phyloP scores from a whole-genome alignment of 768 basidiomycete genomes.

The Mrakia frigida region DNA sequence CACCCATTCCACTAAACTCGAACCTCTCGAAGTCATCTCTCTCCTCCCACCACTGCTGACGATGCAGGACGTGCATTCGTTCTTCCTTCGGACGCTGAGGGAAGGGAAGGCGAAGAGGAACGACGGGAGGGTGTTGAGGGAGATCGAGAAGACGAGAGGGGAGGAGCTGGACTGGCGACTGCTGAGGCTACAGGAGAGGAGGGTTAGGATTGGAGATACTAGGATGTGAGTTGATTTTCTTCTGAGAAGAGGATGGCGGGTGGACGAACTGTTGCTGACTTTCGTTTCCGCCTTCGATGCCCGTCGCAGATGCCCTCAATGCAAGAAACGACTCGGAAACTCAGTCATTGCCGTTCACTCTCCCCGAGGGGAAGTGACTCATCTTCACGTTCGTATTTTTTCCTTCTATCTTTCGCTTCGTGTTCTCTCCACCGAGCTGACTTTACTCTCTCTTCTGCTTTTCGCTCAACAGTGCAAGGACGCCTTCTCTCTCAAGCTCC shows the following conservation, averaged over 20 bases:
- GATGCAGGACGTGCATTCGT: slow-evolving; percentile 69
- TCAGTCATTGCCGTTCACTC: slow-evolving; percentile 91
- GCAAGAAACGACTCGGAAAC: slow-evolving; percentile 85
- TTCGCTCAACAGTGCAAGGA: slow-evolving; percentile 27
- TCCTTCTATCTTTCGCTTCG: neutral
- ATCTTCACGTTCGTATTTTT: slow-evolving; percentile 26
- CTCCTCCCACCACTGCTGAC: slow-evolving; percentile 86
- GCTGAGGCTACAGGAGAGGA: slow-evolving; percentile 68
- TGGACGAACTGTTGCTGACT: slow-evolving; percentile 2
- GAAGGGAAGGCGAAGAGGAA: slow-evolving; percentile 56
- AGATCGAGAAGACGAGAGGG: slow-evolving; percentile 66
- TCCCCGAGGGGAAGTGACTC: slow-evolving; percentile 57
- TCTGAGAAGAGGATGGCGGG: neutral
- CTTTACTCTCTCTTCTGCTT: neutral
- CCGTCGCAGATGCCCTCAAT: slow-evolving; percentile 75
- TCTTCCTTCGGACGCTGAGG: slow-evolving; percentile 65
- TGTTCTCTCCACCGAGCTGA: neutral
- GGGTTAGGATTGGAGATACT: slow-evolving; percentile 85
- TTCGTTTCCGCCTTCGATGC: slow-evolving; percentile 18
- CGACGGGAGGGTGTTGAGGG: slow-evolving; percentile 63
- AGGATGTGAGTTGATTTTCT: slow-evolving; percentile 64
- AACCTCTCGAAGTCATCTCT: slow-evolving; percentile 72
- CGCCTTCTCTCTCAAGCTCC: slow-evolving; percentile 24
- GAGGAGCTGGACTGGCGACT: slow-evolving; percentile 69
- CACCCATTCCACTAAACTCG: slow-evolving; percentile 73